These are phyloP conservation scores for Lachnum nothofagi DNA, from an alignment of 2,329 filamentous ascomycete species.

Conservation along the genomic window DNA sequence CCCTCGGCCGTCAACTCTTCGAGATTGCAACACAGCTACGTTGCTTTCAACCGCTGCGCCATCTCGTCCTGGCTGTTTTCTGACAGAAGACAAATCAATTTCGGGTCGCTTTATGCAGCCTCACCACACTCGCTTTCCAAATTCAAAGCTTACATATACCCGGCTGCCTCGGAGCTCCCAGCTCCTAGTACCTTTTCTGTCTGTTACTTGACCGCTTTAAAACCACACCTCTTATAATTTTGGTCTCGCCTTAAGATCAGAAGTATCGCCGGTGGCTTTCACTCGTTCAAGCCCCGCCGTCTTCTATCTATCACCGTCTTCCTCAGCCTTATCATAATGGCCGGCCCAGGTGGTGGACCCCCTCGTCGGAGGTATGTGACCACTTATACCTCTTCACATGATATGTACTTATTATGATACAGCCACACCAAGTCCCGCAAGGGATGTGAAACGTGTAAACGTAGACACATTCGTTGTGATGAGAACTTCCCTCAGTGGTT, in stretches of 20 bases:
- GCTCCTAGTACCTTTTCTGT: constrained; percentile 17
- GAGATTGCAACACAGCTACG: constrained; percentile 24
- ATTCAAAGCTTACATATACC: constrained; percentile 26
- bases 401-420: constrained; percentile 22
- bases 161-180: constrained; percentile 23
- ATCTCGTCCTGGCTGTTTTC: constrained; percentile 20
- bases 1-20: constrained; percentile 9
- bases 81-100: constrained; percentile 9
- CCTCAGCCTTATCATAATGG: constrained; percentile 55
- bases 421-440: constrained; percentile 99
- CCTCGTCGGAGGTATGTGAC: constrained; percentile 60
- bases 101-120: constrained; percentile 23
- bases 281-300: constrained; percentile 36
- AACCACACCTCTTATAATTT: constrained; percentile 9
- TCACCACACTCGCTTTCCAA: constrained; percentile 30
- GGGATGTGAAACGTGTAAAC: constrained; percentile 97
- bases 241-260: constrained; percentile 19
- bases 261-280: constrained; percentile 31
- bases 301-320: constrained; percentile 26
- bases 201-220: constrained; percentile 13
- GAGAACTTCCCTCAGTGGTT: constrained; percentile 98
- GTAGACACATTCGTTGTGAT: constrained; percentile 94
- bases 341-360: constrained; percentile 89
- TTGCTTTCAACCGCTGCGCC: constrained; percentile 29
- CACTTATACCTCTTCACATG: not conserved